Conservation (phyloP, 257 asterid genomes). For the Fraxinus americana region DNA sequence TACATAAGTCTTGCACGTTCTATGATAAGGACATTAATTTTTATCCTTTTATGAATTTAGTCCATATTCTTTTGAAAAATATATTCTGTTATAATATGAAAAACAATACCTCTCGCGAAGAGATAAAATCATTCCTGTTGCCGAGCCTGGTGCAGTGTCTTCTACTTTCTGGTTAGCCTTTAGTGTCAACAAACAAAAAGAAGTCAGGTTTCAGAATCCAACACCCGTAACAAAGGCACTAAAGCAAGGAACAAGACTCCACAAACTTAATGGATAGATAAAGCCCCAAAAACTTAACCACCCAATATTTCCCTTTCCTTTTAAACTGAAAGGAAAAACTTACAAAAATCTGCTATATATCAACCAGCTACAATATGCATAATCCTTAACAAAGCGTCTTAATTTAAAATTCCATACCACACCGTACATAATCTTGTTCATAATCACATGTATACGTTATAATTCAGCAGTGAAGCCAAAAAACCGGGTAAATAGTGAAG, state of each 20-base stretch:
- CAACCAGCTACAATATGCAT: background rate
- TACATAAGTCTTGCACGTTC: constrained; percentile 13
- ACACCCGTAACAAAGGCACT: constrained; percentile 8
- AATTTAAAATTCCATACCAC: background rate
- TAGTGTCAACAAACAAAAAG: constrained; percentile 21
- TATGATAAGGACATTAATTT: background rate
- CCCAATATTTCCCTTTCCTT: background rate
- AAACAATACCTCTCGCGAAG: constrained; percentile 81
- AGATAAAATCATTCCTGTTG: constrained; percentile 89
- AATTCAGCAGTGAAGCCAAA: background rate
- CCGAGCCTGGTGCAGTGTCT: constrained; percentile 89
- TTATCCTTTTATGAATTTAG: background rate
- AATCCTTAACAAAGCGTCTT: background rate
- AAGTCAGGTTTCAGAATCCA: constrained; percentile 14
- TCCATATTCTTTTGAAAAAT: background rate
- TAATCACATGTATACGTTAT: background rate
- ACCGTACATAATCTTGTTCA: background rate
- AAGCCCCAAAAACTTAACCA: background rate
- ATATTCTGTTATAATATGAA: constrained; percentile 1
- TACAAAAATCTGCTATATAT: background rate
- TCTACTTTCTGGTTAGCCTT: constrained; percentile 69
- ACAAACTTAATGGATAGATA: constrained; percentile 12
- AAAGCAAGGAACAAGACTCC: background rate
- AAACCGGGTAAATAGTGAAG: background rate
- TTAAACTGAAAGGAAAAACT: background rate